These are phyloP conservation scores for Candida loeiensis DNA, from an alignment of 805 yeast genomes.

Conservation along the genomic window DNA sequence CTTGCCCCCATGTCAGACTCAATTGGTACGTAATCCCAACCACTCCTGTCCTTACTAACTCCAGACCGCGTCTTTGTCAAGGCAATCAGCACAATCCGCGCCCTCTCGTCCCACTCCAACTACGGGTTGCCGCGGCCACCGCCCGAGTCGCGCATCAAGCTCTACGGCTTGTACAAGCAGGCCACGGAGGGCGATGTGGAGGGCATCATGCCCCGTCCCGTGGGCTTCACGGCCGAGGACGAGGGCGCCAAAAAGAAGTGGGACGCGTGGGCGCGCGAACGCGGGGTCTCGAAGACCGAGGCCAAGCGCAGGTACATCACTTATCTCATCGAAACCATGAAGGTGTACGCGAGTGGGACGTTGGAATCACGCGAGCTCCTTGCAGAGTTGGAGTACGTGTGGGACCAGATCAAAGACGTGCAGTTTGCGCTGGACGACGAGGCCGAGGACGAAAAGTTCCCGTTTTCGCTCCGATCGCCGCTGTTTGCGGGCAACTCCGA, in stretches of 20 bases:
- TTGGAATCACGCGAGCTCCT: conserved; percentile 63
- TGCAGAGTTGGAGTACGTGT: conserved; percentile 64
- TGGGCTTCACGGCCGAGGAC: conserved; percentile 57
- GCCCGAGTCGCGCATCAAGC: conserved; percentile 57
- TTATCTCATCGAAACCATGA: conserved; percentile 69
- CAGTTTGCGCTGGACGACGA: conserved; percentile 30
- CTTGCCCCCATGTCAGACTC: conserved; percentile 45
- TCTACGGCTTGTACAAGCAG: conserved; percentile 83
- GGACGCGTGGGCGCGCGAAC: conserved; percentile 81
- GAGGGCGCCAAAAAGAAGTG: conserved; percentile 69
- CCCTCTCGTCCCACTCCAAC: conserved; percentile 62
- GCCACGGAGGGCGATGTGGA: conserved; percentile 85
- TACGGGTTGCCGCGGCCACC: conserved; percentile 75
- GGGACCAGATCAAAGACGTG: conserved; percentile 66
- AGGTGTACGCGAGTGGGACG: conserved; percentile 62
- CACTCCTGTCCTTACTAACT: conserved; percentile 15
- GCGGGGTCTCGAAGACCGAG: conserved; percentile 63
- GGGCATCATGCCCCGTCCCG: conserved; percentile 63
- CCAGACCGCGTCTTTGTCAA: conserved; percentile 74
- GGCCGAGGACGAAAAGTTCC: conserved; percentile 19
- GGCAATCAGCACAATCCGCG: conserved; percentile 75
- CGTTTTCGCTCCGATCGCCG: conserved; percentile 34
- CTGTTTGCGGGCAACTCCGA: conserved; percentile 32
- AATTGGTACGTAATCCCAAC: conserved; percentile 33
- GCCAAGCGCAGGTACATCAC: conserved; percentile 73